Conservation (phyloP, 306 rosid genomes). For the Cicer bijugum region DNA sequence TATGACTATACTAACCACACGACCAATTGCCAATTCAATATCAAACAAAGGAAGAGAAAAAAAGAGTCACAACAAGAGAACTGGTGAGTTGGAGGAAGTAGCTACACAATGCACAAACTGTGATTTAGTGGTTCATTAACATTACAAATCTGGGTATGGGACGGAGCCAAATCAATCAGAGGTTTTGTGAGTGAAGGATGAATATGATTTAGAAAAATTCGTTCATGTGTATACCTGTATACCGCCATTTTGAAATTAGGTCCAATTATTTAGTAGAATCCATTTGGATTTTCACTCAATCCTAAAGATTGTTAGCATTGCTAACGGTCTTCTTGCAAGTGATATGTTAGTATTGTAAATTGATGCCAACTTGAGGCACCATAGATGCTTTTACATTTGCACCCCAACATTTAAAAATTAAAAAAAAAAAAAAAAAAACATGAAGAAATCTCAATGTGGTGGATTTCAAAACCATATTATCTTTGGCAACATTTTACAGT, state of each 20-base stretch:
- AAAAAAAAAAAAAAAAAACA: background rate
- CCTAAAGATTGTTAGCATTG: background rate
- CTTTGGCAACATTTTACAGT: conserved; percentile 51
- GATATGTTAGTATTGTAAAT: background rate
- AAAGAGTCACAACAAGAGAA: background rate
- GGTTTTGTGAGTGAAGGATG: background rate
- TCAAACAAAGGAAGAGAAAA: background rate
- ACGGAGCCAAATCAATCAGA: background rate
- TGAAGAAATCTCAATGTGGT: conserved; percentile 47
- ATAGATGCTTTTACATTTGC: background rate
- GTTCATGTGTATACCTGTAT: background rate
- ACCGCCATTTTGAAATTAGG: background rate
- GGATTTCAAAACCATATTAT: conserved; percentile 50
- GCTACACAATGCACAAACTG: conserved; percentile 30
- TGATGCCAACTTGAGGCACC: background rate
- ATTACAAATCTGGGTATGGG: background rate
- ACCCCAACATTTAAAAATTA: background rate
- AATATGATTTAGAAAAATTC: background rate
- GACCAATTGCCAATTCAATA: background rate
- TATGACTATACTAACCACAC: conserved; percentile 9
- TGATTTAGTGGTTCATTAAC: conserved; percentile 20
- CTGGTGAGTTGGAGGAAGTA: conserved; percentile 16
- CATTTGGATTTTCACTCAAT: background rate
- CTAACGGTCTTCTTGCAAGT: background rate
- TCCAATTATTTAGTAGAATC: background rate